Evolutionary conservation across 306 rosid genomes (phyloP).

Genomic region (Quercus glauca): DNA sequence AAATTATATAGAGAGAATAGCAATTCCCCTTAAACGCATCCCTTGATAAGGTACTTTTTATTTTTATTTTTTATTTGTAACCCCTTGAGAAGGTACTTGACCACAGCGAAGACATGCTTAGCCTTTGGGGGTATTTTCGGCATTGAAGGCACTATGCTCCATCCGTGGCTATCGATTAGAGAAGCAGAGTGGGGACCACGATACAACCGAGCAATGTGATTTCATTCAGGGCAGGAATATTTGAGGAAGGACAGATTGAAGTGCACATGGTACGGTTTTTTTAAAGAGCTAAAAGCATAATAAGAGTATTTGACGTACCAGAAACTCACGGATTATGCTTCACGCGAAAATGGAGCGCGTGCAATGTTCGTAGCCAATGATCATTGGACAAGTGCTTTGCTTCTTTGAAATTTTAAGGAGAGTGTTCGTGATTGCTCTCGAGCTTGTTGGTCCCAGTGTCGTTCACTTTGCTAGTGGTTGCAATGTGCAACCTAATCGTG

Average conservation of each 20-base stretch:
- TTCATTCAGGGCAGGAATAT: conserved; percentile 79
- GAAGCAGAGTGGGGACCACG: background rate
- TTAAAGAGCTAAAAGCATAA: background rate
- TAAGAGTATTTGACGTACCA: background rate
- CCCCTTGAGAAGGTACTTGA: too few relatives aligned
- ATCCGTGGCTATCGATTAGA: too few relatives aligned
- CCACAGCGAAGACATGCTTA: background rate
- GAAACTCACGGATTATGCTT: background rate
- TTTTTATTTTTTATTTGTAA: too few relatives aligned
- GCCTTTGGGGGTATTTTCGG: background rate
- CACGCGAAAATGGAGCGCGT: background rate
- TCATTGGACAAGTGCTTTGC: background rate
- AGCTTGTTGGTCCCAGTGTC: background rate
- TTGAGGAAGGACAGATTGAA: conserved; percentile 93
- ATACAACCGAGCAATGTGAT: conserved; percentile 5
- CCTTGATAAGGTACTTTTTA: too few relatives aligned
- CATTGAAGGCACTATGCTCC: background rate
- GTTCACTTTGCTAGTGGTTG: background rate
- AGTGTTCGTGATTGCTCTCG: background rate
- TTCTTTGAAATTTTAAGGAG: background rate
- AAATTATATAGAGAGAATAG: too few relatives aligned
- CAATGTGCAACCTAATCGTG: background rate
- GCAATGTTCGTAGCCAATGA: background rate
- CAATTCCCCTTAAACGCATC: too few relatives aligned
- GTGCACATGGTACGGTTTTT: conserved; percentile 67